A percentile compares a stretch with the other conserved stretches of the same genome.
Evolutionary conservation across 208 protist genomes (phyloP).

Genomic region (Trypanosoma brucei): DNA sequence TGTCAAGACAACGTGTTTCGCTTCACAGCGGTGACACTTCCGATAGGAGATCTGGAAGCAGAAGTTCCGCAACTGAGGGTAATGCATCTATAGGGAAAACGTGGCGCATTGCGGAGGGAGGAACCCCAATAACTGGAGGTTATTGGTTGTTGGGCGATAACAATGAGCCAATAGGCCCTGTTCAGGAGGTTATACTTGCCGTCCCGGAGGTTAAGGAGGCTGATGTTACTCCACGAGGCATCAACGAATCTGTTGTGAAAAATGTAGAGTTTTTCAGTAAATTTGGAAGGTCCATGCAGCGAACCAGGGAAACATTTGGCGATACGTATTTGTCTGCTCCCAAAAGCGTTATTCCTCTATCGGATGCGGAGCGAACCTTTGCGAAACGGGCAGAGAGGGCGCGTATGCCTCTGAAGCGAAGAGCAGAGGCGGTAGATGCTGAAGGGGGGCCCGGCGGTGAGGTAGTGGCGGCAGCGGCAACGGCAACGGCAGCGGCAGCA

Average conservation of each 20-base stretch:
- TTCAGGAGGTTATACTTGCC: conserved; percentile 48
- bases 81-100: background rate
- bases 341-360: conserved; percentile 47
- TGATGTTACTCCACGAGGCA: conserved; percentile 3
- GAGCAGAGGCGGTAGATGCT: conserved; percentile 60
- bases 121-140: conserved; percentile 16
- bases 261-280: conserved; percentile 72
- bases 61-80: background rate
- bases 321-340: conserved; percentile 62
- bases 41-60: background rate
- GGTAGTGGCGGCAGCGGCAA: background rate
- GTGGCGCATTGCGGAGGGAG: conserved; percentile 14
- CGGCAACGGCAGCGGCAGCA: too few species aligned
- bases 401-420: conserved; percentile 48
- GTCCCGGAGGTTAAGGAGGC: conserved; percentile 16
- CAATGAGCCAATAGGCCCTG: conserved; percentile 49
- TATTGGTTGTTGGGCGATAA: conserved; percentile 79
- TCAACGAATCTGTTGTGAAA: conserved; percentile 27
- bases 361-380: conserved; percentile 59
- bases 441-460: conserved; percentile 19
- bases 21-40: background rate
- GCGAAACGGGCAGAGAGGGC: conserved; percentile 43
- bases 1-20: conserved; percentile 9
- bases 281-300: conserved; percentile 57
- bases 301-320: conserved; percentile 60